A percentile compares a stretch with the other conserved stretches of the same genome.
Evolutionary conservation across 768 basidiomycete species (phyloP).

Genomic region (Tubosaeta brunneosetosa): DNA sequence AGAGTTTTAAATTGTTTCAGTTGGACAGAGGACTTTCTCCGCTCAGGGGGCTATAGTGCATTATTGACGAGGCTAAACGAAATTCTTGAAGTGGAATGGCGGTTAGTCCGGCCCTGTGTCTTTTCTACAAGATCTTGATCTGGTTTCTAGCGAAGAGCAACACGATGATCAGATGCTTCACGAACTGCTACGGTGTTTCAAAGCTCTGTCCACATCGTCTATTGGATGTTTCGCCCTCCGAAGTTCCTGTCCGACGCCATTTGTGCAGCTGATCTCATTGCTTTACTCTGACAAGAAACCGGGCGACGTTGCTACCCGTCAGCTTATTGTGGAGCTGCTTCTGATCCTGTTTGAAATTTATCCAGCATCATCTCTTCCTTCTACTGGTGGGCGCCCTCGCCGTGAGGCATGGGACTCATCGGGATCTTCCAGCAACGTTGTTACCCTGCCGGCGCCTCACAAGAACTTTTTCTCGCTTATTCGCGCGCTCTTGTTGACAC

Average conservation of each 20-base stretch:
- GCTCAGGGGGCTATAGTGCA: constrained; percentile 79
- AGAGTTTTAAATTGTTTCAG: constrained; percentile 34
- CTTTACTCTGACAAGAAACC: constrained; percentile 98
- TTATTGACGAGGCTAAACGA: constrained; percentile 84
- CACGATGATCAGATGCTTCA: constrained; percentile 94
- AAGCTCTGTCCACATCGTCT: constrained; percentile 85
- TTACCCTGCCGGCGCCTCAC: constrained; percentile 71
- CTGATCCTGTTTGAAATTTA: constrained; percentile 88
- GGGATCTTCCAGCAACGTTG: constrained; percentile 42
- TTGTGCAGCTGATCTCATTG: constrained; percentile 73
- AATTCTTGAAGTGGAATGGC: constrained; percentile 94
- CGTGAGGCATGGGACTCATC: constrained; percentile 57
- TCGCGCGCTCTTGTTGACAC: constrained; percentile 69
- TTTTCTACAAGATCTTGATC: constrained; percentile 6
- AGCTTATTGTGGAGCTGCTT: constrained; percentile 86
- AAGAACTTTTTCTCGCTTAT: constrained; percentile 69
- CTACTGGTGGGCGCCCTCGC: constrained; percentile 35
- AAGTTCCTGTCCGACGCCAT: constrained; percentile 85
- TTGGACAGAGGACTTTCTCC: constrained; percentile 87
- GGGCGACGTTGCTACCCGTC: constrained; percentile 85
- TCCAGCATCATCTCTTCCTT: constrained; percentile 63
- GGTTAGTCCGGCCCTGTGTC: constrained; percentile 46
- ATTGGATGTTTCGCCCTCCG: constrained; percentile 88
- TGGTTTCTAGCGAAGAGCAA: constrained; percentile 79
- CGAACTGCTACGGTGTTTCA: constrained; percentile 89